These are phyloP conservation scores for Eutrema salsugineum DNA, from an alignment of 441 rosid species.

Conservation along the genomic window DNA sequence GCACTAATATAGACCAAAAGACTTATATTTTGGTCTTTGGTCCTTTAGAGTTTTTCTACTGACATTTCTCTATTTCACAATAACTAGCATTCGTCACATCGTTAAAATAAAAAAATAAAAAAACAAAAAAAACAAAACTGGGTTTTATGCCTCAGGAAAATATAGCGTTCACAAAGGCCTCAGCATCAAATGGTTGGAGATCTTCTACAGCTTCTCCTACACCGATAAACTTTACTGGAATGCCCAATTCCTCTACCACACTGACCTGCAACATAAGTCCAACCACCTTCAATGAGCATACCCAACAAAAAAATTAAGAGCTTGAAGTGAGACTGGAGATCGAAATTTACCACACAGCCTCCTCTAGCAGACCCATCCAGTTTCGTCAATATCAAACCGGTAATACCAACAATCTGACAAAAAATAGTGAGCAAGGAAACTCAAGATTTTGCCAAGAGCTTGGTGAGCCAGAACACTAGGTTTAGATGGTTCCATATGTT, in stretches of 20 bases:
- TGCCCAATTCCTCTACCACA: constrained; percentile 93
- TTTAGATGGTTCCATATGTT: not conserved
- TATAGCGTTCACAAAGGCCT: constrained; percentile 81
- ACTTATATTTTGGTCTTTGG: not conserved
- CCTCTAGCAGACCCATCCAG: constrained; percentile 97
- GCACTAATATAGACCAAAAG: too few relatives aligned
- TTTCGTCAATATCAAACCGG: constrained; percentile 90
- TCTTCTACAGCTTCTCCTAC: constrained; percentile 94
- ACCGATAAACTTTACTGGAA: constrained; percentile 93
- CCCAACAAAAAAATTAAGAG: not conserved
- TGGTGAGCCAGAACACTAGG: not conserved
- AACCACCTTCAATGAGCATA: not conserved
- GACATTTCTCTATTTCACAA: not conserved
- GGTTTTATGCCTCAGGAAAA: constrained; percentile 47
- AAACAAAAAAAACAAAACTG: not conserved
- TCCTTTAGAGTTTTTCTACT: not conserved
- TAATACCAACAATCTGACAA: constrained; percentile 76
- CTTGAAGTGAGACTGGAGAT: not conserved
- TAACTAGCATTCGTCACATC: not conserved
- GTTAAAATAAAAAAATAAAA: not conserved
- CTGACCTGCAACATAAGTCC: constrained; percentile 57
- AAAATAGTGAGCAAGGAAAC: not conserved
- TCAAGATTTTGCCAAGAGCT: not conserved
- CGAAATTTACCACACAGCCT: constrained; percentile 77
- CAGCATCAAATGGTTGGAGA: constrained; percentile 94